Evolutionary conservation across 805 yeast species (phyloP).

Genomic region (Candida endomychidarum): DNA sequence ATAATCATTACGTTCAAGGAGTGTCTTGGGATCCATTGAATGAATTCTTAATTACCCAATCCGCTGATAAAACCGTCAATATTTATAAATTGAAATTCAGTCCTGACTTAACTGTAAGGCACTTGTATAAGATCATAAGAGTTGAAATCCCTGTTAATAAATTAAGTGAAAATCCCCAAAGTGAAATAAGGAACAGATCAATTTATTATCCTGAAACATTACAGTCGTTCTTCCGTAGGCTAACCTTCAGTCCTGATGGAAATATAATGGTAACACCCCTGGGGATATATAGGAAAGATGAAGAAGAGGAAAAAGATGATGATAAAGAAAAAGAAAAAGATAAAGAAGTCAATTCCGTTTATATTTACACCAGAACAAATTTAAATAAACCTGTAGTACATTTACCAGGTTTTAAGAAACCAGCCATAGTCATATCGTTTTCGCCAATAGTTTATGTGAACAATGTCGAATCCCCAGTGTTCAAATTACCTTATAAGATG

Average conservation of each 20-base stretch:
- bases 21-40: constrained; percentile 92
- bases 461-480: constrained; percentile 27
- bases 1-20: constrained; percentile 91
- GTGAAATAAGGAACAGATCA: constrained; percentile 1
- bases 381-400: constrained; percentile 73
- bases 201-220: constrained; percentile 84
- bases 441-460: constrained; percentile 60
- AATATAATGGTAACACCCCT: constrained; percentile 68
- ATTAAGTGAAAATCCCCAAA: constrained; percentile 1
- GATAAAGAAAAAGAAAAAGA: constrained; percentile 13
- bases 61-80: constrained; percentile 82
- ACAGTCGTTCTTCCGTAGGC: constrained; percentile 85
- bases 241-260: constrained; percentile 91
- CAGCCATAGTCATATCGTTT: constrained; percentile 81
- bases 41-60: constrained; percentile 77
- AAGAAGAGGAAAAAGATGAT: constrained; percentile 16
- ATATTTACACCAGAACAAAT: constrained; percentile 72
- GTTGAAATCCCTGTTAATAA: constrained; percentile 15
- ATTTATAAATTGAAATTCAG: constrained; percentile 44
- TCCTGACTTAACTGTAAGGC: constrained; percentile 13
- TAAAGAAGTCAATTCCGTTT: constrained; percentile 65
- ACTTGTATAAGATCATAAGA: constrained; percentile 17
- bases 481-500: constrained; percentile 73
- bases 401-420: constrained; percentile 75
- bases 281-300: constrained; percentile 52